Percentiles rank a stretch among this genome's conserved stretches.
Evolutionary conservation across 1,284 basidiomycete species (phyloP).

Genomic region (Trametes polyzona): DNA sequence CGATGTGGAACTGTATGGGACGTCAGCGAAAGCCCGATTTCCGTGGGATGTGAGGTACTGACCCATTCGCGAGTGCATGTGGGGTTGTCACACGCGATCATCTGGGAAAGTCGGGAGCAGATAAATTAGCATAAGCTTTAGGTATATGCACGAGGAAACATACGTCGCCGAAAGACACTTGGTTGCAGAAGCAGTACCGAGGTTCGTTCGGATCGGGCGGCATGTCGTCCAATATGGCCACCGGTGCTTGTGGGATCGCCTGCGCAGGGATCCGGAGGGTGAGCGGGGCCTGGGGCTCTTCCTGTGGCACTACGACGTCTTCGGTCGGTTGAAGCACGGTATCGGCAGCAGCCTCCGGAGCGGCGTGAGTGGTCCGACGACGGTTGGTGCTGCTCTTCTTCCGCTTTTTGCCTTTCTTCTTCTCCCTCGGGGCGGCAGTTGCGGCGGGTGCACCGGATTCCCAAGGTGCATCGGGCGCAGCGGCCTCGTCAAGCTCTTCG

Average conservation of each 20-base stretch:
- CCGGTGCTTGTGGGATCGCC: conserved; percentile 9
- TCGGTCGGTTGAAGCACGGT: not conserved
- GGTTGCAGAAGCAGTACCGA: conserved; percentile 78
- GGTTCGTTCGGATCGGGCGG: conserved; percentile 52
- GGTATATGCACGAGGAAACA: conserved; percentile 30
- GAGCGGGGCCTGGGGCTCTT: conserved; percentile 19
- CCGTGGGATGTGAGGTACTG: conserved; percentile 30
- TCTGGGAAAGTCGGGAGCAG: conserved; percentile 47
- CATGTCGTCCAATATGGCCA: conserved; percentile 15
- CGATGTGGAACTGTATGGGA: conserved; percentile 67
- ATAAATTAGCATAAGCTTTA: not conserved
- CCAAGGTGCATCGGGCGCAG: conserved; percentile 3
- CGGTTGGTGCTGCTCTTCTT: conserved; percentile 1
- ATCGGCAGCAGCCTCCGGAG: not conserved
- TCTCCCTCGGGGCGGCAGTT: conserved; percentile 9
- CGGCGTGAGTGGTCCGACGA: conserved; percentile 3
- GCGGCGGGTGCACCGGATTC: not conserved
- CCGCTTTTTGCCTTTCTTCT: conserved; percentile 21
- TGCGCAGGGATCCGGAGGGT: conserved; percentile 36
- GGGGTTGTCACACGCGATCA: conserved; percentile 81
- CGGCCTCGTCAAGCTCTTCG: conserved; percentile 8
- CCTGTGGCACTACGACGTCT: conserved; percentile 1
- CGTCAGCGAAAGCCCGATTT: not conserved
- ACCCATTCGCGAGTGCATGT: conserved; percentile 81
- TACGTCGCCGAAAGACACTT: conserved; percentile 77